Evolutionary conservation across 2,329 filamentous ascomycete genomes (phyloP).

Genomic region (Microdochium trichocladiopsis): DNA sequence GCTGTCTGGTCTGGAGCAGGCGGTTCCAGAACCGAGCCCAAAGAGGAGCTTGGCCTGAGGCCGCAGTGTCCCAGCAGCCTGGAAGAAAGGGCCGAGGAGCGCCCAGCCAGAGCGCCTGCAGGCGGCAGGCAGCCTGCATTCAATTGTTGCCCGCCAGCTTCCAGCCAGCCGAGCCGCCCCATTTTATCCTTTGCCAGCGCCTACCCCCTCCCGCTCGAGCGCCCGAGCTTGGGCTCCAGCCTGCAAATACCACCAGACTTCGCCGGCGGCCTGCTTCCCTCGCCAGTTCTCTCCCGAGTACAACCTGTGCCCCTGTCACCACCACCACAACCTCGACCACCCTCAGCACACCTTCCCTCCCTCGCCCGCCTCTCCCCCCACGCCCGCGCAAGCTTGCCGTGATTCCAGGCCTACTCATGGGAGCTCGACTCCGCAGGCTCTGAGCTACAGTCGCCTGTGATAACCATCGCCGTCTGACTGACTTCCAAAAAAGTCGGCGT

Average conservation of each 20-base stretch:
- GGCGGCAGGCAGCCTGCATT: too few species aligned
- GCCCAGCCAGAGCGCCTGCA: too few species aligned
- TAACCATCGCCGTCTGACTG: neutral
- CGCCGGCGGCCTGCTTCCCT: neutral
- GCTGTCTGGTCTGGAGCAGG: too few species aligned
- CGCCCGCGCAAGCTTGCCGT: neutral
- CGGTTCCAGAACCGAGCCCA: too few species aligned
- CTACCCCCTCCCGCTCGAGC: neutral
- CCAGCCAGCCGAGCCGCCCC: neutral
- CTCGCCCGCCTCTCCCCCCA: neutral
- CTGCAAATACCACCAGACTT: neutral
- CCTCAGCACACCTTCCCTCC: neutral
- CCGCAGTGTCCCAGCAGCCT: too few species aligned
- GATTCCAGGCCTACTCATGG: neutral
- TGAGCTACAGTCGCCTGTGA: neutral
- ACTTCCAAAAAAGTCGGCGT: neutral
- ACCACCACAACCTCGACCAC: neutral
- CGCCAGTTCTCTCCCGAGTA: neutral
- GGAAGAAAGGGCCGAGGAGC: too few species aligned
- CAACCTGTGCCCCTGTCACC: neutral
- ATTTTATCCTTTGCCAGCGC: neutral
- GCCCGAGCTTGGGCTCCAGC: neutral
- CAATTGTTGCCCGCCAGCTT: too few species aligned
- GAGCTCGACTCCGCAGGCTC: neutral
- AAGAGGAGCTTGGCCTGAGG: too few species aligned